Conservation (phyloP, 208 protist genomes). For the Crithidia expoeki region DNA sequence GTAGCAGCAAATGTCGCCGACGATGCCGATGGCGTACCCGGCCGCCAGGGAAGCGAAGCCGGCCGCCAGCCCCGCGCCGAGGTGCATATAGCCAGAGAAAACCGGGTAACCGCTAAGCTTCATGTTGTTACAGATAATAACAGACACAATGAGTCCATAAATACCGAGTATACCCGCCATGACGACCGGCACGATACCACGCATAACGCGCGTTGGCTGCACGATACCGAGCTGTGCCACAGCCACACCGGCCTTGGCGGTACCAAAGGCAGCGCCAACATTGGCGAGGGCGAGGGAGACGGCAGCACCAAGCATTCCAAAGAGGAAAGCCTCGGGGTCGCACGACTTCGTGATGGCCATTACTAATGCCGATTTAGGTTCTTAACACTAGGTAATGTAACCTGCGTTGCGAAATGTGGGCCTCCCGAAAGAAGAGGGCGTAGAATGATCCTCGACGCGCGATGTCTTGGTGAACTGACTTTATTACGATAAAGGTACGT, state of each 20-base stretch:
- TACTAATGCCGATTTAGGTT: too few species aligned
- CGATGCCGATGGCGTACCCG: slow-evolving; percentile 99
- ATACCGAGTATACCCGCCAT: slow-evolving; percentile 99
- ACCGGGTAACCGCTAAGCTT: slow-evolving; percentile 72
- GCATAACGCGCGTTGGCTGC: slow-evolving; percentile 95
- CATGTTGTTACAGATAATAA: slow-evolving; percentile 96
- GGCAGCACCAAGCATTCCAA: slow-evolving; percentile 96
- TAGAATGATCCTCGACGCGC: too few species aligned
- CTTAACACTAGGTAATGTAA: too few species aligned
- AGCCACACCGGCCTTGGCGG: slow-evolving; percentile 97
- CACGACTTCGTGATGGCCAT: slow-evolving; percentile 59
- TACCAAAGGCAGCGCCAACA: slow-evolving; percentile 98
- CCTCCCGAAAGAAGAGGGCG: too few species aligned
- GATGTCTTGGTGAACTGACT: too few species aligned
- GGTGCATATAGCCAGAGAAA: slow-evolving; percentile 85
- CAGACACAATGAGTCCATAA: slow-evolving; percentile 99
- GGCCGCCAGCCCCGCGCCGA: slow-evolving; percentile 92
- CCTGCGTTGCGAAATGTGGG: too few species aligned
- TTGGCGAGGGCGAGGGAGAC: slow-evolving; percentile 91
- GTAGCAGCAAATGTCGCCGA: slow-evolving; percentile 95
- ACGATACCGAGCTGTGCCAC: slow-evolving; percentile 98
- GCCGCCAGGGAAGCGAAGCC: slow-evolving; percentile 96
- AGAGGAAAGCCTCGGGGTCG: slow-evolving; percentile 89
- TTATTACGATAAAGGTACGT: too few species aligned
- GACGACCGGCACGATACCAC: slow-evolving; percentile 91